These are phyloP conservation scores for Coemansia asiatica DNA, from an alignment of 192 early-diverging fungal species.

Conservation along the genomic window DNA sequence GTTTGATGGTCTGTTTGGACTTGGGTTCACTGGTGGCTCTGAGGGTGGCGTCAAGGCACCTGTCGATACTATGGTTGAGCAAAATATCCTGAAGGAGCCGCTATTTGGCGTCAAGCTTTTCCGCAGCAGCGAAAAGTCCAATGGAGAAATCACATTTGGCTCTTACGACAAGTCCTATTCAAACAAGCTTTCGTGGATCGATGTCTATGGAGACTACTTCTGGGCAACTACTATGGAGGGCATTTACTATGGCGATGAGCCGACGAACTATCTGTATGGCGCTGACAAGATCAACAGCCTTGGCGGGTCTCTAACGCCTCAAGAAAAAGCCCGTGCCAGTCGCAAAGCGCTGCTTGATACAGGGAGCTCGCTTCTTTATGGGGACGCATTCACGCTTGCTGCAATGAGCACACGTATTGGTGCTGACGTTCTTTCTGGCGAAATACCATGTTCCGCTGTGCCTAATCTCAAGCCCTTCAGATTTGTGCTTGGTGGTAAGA, in stretches of 20 bases:
- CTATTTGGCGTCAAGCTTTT: slow-evolving; percentile 49
- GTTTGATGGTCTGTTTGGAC: slow-evolving; percentile 58
- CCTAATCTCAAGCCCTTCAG: slow-evolving; percentile 46
- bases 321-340: slow-evolving; percentile 41
- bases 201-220: slow-evolving; percentile 57
- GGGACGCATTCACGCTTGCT: slow-evolving; percentile 42
- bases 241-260: slow-evolving; percentile 51
- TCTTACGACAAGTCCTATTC: slow-evolving; percentile 50
- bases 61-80: slow-evolving; percentile 43
- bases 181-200: slow-evolving; percentile 55
- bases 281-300: slow-evolving; percentile 41
- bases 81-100: slow-evolving; percentile 36
- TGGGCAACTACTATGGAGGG: slow-evolving; percentile 59
- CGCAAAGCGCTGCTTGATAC: slow-evolving; percentile 54
- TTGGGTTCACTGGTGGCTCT: slow-evolving; percentile 50
- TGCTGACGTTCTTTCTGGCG: slow-evolving; percentile 37
- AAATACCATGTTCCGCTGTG: slow-evolving; percentile 33
- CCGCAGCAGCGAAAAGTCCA: slow-evolving; percentile 27
- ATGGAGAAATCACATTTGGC: slow-evolving; percentile 57
- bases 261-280: slow-evolving; percentile 46
- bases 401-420: slow-evolving; percentile 51
- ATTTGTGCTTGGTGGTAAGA: slow-evolving; percentile 50
- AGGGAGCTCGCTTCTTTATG: slow-evolving; percentile 51
- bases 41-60: slow-evolving; percentile 44
- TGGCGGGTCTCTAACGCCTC: slow-evolving; percentile 10